Evolutionary conservation across 2,329 filamentous ascomycete species (phyloP), one percentile per base, ranked within the genome.

Genomic region (Penicillium brasilianum): DNA sequence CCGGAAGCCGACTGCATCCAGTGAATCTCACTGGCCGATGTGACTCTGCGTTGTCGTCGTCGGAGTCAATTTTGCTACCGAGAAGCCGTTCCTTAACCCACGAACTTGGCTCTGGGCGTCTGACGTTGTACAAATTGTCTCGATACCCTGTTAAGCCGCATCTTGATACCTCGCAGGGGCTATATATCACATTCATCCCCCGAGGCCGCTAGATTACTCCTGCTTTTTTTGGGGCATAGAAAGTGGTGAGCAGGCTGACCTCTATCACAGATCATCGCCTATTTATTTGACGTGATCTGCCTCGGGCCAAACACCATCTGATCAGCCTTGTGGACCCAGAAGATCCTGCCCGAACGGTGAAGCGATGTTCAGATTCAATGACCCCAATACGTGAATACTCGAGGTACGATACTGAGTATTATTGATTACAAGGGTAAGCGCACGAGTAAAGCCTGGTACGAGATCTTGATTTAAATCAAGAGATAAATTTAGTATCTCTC

Each of bases 11-110:
- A 46, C 39, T 25, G 13, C 28, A 55, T 13, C 43, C 44, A 36
- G 37, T 37, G 6, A 37, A 37, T 18, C 22, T 34, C 32, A 16
- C 50, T n/a, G 28, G 22, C n/a, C 46, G 25, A 43, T 50, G 34
- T 37, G 34, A 50, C 55, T 49, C 46, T 57, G 34, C 22, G 36
- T 43, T 22, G 39, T 43, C 8, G 39, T 43, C 8, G 44, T 50
- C 46, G 55, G 55, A 36, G 30, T 41, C 34, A 34, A 13, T 41
- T 49, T 43, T 43, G 36, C 44, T 57, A 22, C 46, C 46, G 55
- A 39, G 32, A 28, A 9, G 5, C 50, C 50, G 34, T 53, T 53
- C 16, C 22, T 20, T n/a, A 28, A 22, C 50, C 20, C 50, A 37
- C 50, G 13, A 37, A 18, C 14, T 53, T 53, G 50, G 48, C 28